phyloP scores from a whole-genome alignment of 2,329 filamentous ascomycete genomes.

The Cordyceps militaris region DNA sequence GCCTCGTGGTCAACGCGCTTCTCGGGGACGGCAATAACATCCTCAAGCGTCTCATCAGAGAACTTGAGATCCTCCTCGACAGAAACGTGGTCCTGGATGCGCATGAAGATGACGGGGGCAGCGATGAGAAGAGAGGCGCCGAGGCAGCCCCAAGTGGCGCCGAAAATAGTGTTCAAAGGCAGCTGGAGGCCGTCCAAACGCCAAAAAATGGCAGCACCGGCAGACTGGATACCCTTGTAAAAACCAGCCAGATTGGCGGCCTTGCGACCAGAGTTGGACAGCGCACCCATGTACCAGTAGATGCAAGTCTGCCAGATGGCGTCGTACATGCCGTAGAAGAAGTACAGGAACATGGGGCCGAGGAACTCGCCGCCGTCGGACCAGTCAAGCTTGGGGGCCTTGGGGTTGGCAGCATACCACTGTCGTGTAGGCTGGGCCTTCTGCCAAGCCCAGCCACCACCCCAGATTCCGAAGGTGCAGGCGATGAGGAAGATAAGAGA shows the following conservation, averaged over 20 bases:
- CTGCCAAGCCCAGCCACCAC: constrained; percentile 58
- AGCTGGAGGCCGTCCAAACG: constrained; percentile 56
- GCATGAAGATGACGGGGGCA: constrained; percentile 68
- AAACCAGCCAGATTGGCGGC: constrained; percentile 87
- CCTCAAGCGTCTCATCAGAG: constrained; percentile 72
- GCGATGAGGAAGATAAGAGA: constrained; percentile 40
- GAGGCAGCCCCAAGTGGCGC: constrained; percentile 64
- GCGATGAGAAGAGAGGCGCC: constrained; percentile 68
- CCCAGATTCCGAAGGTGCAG: constrained; percentile 46
- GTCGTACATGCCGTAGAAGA: constrained; percentile 64
- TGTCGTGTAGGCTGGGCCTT: constrained; percentile 41
- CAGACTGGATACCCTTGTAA: constrained; percentile 83
- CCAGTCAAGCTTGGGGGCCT: constrained; percentile 34
- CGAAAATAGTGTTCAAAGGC: constrained; percentile 67
- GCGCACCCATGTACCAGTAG: constrained; percentile 79
- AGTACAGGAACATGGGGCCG: constrained; percentile 63
- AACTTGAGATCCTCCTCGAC: constrained; percentile 78
- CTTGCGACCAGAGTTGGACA: constrained; percentile 88
- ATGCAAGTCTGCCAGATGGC: constrained; percentile 54
- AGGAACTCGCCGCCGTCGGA: constrained; percentile 38
- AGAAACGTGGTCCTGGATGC: constrained; percentile 73
- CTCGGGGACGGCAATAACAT: constrained; percentile 42
- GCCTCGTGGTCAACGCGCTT: not conserved
- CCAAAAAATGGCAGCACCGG: constrained; percentile 71
- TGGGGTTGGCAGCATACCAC: constrained; percentile 31